Percentiles rank a stretch among this genome's conserved stretches.
Evolutionary conservation across 1,284 basidiomycete species (phyloP).

Genomic region (Marasmius tenuissimus): DNA sequence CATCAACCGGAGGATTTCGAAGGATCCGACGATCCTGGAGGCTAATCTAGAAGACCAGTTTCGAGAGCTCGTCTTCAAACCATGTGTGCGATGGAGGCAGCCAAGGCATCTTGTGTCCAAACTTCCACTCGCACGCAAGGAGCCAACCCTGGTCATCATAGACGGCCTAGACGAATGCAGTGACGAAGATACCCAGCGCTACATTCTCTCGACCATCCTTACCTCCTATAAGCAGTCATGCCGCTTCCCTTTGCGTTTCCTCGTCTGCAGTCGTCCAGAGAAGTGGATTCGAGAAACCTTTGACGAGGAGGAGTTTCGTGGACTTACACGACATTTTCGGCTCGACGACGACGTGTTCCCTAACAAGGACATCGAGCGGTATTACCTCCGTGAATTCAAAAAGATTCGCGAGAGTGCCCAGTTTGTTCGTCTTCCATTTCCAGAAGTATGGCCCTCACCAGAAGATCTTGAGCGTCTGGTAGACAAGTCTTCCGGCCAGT

Average conservation of each 20-base stretch:
- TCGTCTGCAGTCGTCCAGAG: constrained; percentile 20
- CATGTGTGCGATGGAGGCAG: no score
- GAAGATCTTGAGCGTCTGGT: constrained; percentile 17
- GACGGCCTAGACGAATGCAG: constrained; percentile 22
- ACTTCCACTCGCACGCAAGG: not conserved
- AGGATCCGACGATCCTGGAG: not conserved
- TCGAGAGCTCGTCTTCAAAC: not conserved
- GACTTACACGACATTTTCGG: not conserved
- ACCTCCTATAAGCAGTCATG: not conserved
- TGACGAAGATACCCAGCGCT: not conserved
- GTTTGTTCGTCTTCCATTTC: not conserved
- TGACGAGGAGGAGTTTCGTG: not conserved
- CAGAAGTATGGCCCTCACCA: constrained; percentile 19
- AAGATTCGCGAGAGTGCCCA: constrained; percentile 2
- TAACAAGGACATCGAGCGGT: constrained; percentile 9
- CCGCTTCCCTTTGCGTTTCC: constrained; percentile 14
- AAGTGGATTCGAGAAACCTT: constrained; percentile 15
- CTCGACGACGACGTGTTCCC: constrained; percentile 7
- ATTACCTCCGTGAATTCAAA: constrained; percentile 9
- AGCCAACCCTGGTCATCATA: constrained; percentile 6
- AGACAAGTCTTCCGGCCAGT: constrained; percentile 23
- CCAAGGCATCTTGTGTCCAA: no score
- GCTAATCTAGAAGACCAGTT: not conserved
- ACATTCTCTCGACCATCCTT: not conserved
- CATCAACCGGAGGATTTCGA: not conserved